These are phyloP conservation scores for Cajanus cajan DNA, from an alignment of 306 rosid species.

Conservation along the genomic window DNA sequence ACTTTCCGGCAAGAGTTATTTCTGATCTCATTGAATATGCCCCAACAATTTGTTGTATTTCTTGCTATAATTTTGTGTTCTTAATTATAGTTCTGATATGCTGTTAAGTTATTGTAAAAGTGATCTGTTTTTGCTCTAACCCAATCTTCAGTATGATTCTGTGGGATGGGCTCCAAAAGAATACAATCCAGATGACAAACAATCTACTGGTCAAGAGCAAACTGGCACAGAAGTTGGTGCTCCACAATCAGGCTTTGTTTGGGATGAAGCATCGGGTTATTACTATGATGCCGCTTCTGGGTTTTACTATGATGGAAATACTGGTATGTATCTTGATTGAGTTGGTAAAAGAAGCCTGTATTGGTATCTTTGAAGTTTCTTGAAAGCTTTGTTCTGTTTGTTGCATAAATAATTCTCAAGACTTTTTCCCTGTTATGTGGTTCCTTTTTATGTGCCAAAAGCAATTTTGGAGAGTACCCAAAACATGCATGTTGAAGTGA, in stretches of 20 bases:
- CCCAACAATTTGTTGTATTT: not conserved
- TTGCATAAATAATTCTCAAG: not conserved
- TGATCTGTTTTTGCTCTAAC: not conserved
- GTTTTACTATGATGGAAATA: conserved; percentile 94
- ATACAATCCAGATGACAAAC: conserved; percentile 85
- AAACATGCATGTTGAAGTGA: conserved; percentile 1
- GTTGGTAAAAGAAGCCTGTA: conserved; percentile 14
- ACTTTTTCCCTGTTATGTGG: not conserved
- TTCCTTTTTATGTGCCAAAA: not conserved
- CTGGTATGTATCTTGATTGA: conserved; percentile 54
- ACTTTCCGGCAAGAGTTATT: not conserved
- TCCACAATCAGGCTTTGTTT: conserved; percentile 92
- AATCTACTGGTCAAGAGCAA: conserved; percentile 57
- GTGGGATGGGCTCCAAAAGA: conserved; percentile 99
- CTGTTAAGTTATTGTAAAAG: conserved; percentile 1
- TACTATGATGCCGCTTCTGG: conserved; percentile 98
- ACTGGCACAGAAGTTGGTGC: conserved; percentile 56
- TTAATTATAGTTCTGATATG: not conserved
- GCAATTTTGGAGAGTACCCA: not conserved
- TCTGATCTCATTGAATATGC: conserved; percentile 22
- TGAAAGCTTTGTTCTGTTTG: not conserved
- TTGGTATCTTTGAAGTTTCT: not conserved
- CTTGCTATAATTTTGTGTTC: not conserved
- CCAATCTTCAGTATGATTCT: conserved; percentile 71
- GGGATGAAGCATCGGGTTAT: conserved; percentile 99